Evolutionary conservation across 2,329 filamentous ascomycete species (phyloP).

Genomic region (Colletotrichum chlorophyti): DNA sequence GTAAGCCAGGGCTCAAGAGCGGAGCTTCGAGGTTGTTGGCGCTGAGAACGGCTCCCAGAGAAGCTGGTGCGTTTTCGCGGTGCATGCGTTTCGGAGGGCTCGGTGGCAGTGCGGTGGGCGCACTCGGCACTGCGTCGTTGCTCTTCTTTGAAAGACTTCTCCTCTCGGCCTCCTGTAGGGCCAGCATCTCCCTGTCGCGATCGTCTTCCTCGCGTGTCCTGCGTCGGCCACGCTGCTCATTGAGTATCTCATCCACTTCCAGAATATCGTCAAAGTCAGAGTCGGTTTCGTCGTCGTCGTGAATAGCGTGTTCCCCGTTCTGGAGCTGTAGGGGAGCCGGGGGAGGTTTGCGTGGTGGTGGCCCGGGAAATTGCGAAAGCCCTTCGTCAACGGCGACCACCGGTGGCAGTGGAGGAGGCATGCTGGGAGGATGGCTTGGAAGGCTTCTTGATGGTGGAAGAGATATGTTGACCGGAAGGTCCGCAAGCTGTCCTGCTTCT

Average conservation of each 20-base stretch:
- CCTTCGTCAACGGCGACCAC: slow-evolving; percentile 50
- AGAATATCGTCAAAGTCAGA: slow-evolving; percentile 85
- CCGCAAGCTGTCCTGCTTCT: slow-evolving; percentile 48
- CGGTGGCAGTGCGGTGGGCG: slow-evolving; percentile 41
- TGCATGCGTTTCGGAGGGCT: slow-evolving; percentile 45
- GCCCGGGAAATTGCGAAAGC: slow-evolving; percentile 59
- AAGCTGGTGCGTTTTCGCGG: slow-evolving; percentile 51
- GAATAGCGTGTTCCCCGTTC: slow-evolving; percentile 42
- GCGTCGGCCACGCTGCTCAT: slow-evolving; percentile 73
- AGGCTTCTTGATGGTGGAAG: slow-evolving; percentile 64
- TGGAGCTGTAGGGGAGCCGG: slow-evolving; percentile 83
- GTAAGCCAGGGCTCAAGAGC: slow-evolving; percentile 66
- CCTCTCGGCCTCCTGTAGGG: slow-evolving; percentile 70
- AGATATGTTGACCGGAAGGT: slow-evolving; percentile 57
- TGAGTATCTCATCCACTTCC: slow-evolving; percentile 69
- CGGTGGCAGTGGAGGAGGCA: slow-evolving; percentile 60
- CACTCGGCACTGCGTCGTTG: slow-evolving; percentile 53
- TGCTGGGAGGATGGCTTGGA: slow-evolving; percentile 57
- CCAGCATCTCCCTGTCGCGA: slow-evolving; percentile 73
- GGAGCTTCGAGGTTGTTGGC: slow-evolving; percentile 44
- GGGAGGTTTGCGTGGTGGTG: slow-evolving; percentile 79
- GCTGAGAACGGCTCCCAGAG: slow-evolving; percentile 59
- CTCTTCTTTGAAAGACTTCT: slow-evolving; percentile 79
- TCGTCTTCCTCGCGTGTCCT: slow-evolving; percentile 92
- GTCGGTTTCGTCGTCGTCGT: slow-evolving; percentile 71